Conservation (phyloP, 1,139 yeast species). For the Geotrichum aggregatum region DNA sequence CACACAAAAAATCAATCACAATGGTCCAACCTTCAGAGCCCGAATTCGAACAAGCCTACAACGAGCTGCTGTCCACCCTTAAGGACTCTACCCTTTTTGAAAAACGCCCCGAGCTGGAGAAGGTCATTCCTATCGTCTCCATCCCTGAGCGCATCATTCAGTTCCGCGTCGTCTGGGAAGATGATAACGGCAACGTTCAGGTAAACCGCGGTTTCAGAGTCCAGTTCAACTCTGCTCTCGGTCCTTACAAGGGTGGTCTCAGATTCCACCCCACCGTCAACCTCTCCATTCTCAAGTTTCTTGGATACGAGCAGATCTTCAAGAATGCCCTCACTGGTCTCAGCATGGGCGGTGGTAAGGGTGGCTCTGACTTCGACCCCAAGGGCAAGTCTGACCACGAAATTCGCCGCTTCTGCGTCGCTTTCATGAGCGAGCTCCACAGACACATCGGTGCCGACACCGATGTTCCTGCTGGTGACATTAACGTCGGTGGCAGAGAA, state of each 20-base stretch:
- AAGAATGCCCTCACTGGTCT: conserved; percentile 97
- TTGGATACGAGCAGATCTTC: conserved; percentile 97
- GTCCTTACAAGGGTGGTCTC: conserved; percentile 98
- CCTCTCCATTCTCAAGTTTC: conserved; percentile 87
- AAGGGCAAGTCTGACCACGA: conserved; percentile 89
- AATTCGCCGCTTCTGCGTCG: conserved; percentile 92
- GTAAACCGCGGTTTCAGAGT: conserved; percentile 98
- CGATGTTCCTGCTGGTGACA: conserved; percentile 98
- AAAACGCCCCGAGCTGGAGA: conserved; percentile 84
- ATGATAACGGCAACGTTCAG: conserved; percentile 85
- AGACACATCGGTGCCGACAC: conserved; percentile 96
- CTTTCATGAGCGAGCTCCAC: conserved; percentile 93
- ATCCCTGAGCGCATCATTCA: conserved; percentile 95
- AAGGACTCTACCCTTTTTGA: conserved; percentile 87
- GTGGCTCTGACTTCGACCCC: conserved; percentile 98
- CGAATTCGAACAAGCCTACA: conserved; percentile 97
- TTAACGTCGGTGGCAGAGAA: conserved; percentile 91
- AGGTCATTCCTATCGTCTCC: conserved; percentile 84
- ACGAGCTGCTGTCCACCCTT: conserved; percentile 83
- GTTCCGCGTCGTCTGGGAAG: conserved; percentile 97
- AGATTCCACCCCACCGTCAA: conserved; percentile 97
- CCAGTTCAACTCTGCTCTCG: conserved; percentile 95
- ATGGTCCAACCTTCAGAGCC: conserved; percentile 77
- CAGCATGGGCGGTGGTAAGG: conserved; percentile 99
- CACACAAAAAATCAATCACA: conserved; percentile 18